phyloP scores from a whole-genome alignment of 371 early-diverging fungal genomes.

The Thermomucor indicae-seudaticae region DNA sequence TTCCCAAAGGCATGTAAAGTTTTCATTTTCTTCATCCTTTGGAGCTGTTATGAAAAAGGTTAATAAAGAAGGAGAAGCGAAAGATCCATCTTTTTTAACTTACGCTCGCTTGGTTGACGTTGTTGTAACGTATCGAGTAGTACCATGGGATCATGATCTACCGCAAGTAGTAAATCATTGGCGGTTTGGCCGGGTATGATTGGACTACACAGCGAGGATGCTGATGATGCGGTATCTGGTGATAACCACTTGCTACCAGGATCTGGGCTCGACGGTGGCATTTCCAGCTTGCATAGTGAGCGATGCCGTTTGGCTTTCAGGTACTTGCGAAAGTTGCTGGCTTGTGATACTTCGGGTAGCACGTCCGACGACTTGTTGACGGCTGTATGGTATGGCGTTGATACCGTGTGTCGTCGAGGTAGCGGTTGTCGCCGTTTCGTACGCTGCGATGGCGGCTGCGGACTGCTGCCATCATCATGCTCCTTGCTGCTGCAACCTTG shows the following conservation, averaged over 20 bases:
- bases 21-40: constrained; percentile 11
- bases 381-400: constrained; percentile 26
- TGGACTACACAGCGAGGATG: constrained; percentile 11
- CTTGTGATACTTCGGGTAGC: constrained; percentile 5
- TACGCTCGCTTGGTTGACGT: not conserved
- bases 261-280: constrained; percentile 7
- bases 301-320: constrained; percentile 36
- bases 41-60: not conserved
- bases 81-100: not conserved
- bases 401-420: constrained; percentile 45
- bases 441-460: not conserved
- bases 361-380: not conserved
- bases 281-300: constrained; percentile 33
- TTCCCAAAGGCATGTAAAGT: constrained; percentile 12
- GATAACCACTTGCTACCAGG: constrained; percentile 10
- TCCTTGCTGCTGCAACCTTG: not conserved
- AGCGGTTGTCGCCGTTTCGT: constrained; percentile 11
- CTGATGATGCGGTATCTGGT: constrained; percentile 4
- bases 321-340: constrained; percentile 14
- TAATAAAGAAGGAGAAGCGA: not conserved
- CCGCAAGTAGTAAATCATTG: not conserved
- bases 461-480: not conserved
- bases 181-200: not conserved
- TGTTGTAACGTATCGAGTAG: not conserved
- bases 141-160: constrained; percentile 1